A percentile compares a stretch with the other conserved stretches of the same genome.
Conservation (phyloP, 805 yeast species). For the Hanseniaspora lachancei region DNA sequence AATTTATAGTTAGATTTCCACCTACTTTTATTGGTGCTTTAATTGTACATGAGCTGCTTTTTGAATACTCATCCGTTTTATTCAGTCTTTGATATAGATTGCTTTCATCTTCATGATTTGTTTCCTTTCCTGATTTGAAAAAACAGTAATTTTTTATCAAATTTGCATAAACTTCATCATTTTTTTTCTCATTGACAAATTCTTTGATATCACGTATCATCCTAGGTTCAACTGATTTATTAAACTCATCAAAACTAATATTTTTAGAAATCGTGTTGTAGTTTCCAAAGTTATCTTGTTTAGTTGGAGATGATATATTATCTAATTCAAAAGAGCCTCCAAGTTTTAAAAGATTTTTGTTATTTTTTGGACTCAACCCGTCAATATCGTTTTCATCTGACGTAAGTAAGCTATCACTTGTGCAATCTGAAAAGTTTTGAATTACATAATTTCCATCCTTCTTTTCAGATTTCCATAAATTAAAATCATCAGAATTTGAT, state of each 20-base stretch:
- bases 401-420: not conserved
- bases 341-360: not conserved
- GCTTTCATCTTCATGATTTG: not conserved
- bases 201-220: not conserved
- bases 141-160: conserved; percentile 1
- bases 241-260: not conserved
- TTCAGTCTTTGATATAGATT: not conserved
- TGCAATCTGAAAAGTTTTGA: conserved; percentile 1
- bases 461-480: not conserved
- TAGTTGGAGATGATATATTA: not conserved
- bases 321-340: not conserved
- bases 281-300: not conserved
- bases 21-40: not conserved
- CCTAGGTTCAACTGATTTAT: not conserved
- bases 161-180: not conserved
- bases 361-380: not conserved
- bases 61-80: not conserved
- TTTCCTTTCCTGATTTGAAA: not conserved
- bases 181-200: not conserved
- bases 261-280: not conserved
- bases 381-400: conserved; percentile 1
- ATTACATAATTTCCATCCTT: not conserved
- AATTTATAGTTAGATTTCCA: not conserved
- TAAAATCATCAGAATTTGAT: not conserved
- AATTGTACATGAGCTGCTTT: conserved; percentile 1